phyloP scores from a whole-genome alignment of 169 alveolate species.

The Plasmodium sp. region DNA sequence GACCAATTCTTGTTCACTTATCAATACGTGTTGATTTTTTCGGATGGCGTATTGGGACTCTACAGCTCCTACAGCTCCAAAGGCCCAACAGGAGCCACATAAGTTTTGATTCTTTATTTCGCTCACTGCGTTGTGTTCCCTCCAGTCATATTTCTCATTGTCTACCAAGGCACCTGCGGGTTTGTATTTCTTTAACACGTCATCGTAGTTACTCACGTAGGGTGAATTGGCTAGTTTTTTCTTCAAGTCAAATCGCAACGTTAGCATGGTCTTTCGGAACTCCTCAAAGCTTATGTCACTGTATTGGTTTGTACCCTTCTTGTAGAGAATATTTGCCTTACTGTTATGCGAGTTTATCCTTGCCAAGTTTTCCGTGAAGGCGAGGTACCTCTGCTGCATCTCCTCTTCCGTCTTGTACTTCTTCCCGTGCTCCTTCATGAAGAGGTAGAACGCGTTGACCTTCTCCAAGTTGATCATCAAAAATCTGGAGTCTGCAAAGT shows the following conservation, averaged over 20 bases:
- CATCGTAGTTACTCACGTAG: not conserved
- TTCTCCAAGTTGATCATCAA: conserved; percentile 60
- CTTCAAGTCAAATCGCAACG: not conserved
- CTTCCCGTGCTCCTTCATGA: conserved; percentile 19
- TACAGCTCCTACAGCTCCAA: conserved; percentile 85
- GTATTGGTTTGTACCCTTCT: conserved; percentile 72
- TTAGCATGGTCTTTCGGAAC: conserved; percentile 45
- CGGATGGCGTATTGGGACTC: conserved; percentile 79
- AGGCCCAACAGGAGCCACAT: conserved; percentile 92
- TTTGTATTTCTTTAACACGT: conserved; percentile 8
- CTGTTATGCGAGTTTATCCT: conserved; percentile 67
- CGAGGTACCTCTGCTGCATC: conserved; percentile 32
- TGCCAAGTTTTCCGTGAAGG: conserved; percentile 32
- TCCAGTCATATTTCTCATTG: conserved; percentile 77
- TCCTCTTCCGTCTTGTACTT: conserved; percentile 23
- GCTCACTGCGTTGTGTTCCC: conserved; percentile 78
- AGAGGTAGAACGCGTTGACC: conserved; percentile 45
- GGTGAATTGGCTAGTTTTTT: not conserved
- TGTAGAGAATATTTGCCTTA: conserved; percentile 19
- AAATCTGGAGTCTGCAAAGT: conserved; percentile 15
- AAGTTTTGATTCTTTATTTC: conserved; percentile 84
- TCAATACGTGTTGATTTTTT: conserved; percentile 20
- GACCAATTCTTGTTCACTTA: conserved; percentile 92
- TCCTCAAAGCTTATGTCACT: conserved; percentile 76
- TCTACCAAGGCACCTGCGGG: not conserved